Evolutionary conservation across 192 early-diverging fungal species (phyloP).

Genomic region (Podila epigama): DNA sequence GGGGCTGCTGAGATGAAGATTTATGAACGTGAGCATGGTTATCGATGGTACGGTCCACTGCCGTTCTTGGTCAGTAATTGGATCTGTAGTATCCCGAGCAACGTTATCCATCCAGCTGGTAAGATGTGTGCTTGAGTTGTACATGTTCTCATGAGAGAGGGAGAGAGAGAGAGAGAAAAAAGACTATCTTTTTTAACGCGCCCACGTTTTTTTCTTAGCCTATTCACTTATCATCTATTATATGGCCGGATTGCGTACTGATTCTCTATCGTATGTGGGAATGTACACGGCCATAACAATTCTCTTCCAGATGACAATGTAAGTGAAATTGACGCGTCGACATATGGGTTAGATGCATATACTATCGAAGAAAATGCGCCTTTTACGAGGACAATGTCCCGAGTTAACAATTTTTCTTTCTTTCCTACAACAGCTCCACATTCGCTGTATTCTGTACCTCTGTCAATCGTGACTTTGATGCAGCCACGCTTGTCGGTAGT

Average conservation of each 20-base stretch:
- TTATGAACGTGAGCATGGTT: conserved; percentile 13
- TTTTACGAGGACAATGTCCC: neutral
- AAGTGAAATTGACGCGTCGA: neutral
- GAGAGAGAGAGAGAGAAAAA: too few relatives aligned
- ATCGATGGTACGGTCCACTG: conserved; percentile 7
- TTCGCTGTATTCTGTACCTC: neutral
- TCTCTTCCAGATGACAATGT: conserved; percentile 5
- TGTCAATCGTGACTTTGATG: neutral
- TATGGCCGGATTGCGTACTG: conserved; percentile 9
- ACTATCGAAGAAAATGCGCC: neutral
- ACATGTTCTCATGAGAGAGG: too few relatives aligned
- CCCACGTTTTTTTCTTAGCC: neutral
- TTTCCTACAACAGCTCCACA: neutral
- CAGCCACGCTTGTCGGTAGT: neutral
- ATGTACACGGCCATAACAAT: neutral
- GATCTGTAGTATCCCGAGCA: neutral
- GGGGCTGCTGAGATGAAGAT: neutral
- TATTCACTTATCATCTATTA: conserved; percentile 9
- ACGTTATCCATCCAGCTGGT: neutral
- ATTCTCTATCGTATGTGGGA: neutral
- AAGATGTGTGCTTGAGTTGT: neutral
- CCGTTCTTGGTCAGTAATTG: conserved; percentile 2
- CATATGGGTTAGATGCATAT: too few relatives aligned
- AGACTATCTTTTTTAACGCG: neutral
- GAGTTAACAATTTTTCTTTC: neutral